These are phyloP conservation scores for Carpinus viminea DNA, from an alignment of 306 rosid species.

Conservation along the genomic window DNA sequence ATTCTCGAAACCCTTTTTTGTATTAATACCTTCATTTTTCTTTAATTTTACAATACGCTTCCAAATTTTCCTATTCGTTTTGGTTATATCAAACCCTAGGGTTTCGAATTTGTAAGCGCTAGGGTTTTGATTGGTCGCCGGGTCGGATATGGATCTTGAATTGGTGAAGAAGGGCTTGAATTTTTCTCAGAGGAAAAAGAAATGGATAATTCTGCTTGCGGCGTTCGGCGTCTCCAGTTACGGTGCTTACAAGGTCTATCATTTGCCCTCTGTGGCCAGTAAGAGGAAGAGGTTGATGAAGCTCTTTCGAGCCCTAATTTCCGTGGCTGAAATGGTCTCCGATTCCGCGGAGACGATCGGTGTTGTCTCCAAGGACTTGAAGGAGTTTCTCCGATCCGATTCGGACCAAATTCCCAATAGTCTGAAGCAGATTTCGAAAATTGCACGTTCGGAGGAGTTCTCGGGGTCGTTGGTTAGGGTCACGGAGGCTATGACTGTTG, in stretches of 20 bases:
- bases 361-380: slow-evolving; percentile 59
- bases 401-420: slow-evolving; percentile 79
- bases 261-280: slow-evolving; percentile 55
- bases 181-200: slow-evolving; percentile 46
- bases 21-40: not conserved
- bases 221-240: slow-evolving; percentile 68
- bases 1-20: not conserved
- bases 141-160: slow-evolving; percentile 54
- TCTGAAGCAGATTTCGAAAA: slow-evolving; percentile 72
- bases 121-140: slow-evolving; percentile 19
- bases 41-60: not conserved
- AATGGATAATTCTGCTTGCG: slow-evolving; percentile 56
- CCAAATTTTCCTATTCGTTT: not conserved
- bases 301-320: slow-evolving; percentile 58
- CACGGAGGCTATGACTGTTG: slow-evolving; percentile 61
- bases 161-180: slow-evolving; percentile 42
- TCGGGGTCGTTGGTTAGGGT: slow-evolving; percentile 44
- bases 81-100: slow-evolving; percentile 18
- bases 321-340: slow-evolving; percentile 59
- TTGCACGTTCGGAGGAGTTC: slow-evolving; percentile 66
- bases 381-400: slow-evolving; percentile 62
- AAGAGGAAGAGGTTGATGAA: slow-evolving; percentile 51
- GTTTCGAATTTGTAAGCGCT: not conserved
- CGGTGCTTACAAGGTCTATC: slow-evolving; percentile 64
- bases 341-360: slow-evolving; percentile 65